Evolutionary conservation across 2,329 filamentous ascomycete genomes (phyloP).

Genomic region (Pseudopithomyces chartarum): DNA sequence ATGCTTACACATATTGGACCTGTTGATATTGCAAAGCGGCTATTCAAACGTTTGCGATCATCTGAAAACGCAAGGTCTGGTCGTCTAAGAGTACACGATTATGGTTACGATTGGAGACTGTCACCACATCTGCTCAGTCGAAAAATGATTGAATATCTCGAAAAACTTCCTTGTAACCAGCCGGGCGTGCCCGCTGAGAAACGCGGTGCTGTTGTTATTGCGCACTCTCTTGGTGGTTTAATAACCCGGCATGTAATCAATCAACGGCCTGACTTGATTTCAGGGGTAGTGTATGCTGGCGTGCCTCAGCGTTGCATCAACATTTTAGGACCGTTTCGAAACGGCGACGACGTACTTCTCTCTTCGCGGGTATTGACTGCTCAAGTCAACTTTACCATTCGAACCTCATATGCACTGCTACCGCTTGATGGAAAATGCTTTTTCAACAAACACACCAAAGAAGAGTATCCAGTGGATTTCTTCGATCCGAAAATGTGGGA

Average conservation of each 20-base stretch:
- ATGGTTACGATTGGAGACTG: conserved; percentile 93
- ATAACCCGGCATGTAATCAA: conserved; percentile 91
- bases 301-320: conserved; percentile 87
- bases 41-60: conserved; percentile 77
- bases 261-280: conserved; percentile 80
- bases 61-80: conserved; percentile 75
- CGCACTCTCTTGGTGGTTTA: conserved; percentile 85
- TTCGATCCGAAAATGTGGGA: conserved; percentile 81
- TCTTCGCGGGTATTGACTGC: conserved; percentile 90
- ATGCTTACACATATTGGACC: conserved; percentile 93
- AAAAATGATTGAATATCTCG: conserved; percentile 74
- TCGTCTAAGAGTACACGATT: conserved; percentile 81
- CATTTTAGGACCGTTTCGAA: conserved; percentile 84
- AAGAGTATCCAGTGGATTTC: conserved; percentile 83
- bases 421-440: conserved; percentile 89
- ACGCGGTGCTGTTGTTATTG: conserved; percentile 78
- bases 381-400: conserved; percentile 89
- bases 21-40: conserved; percentile 82
- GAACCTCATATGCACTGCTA: conserved; percentile 82
- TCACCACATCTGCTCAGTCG: conserved; percentile 77
- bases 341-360: conserved; percentile 89
- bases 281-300: conserved; percentile 84
- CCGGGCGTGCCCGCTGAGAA: conserved; percentile 57
- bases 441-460: conserved; percentile 78
- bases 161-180: conserved; percentile 75